phyloP scores from a whole-genome alignment of 805 yeast genomes.

The Brettanomyces nanus region DNA sequence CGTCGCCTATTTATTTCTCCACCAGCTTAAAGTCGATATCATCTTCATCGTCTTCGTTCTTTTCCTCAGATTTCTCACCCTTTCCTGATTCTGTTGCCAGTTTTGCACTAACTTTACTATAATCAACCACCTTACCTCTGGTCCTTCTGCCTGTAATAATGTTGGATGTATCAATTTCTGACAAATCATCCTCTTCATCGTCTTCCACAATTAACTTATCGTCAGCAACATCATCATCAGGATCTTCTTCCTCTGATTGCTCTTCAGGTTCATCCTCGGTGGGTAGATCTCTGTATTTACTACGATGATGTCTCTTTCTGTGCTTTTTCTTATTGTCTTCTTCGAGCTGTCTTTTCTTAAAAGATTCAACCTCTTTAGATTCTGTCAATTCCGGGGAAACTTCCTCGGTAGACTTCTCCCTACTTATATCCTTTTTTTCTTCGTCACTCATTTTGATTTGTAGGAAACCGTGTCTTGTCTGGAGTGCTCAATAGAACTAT shows the following conservation, averaged over 20 bases:
- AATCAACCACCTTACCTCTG: slow-evolving; percentile 82
- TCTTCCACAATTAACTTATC: slow-evolving; percentile 50
- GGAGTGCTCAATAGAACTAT: no score
- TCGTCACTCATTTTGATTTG: slow-evolving; percentile 3
- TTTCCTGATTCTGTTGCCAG: slow-evolving; percentile 39
- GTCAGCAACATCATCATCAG: slow-evolving; percentile 39
- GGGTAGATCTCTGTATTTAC: slow-evolving; percentile 16
- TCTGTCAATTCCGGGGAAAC: slow-evolving; percentile 4
- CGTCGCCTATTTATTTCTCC: no score
- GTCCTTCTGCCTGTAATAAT: slow-evolving; percentile 86
- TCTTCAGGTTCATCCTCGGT: slow-evolving; percentile 15
- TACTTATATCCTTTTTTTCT: neutral
- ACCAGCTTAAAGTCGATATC: slow-evolving; percentile 45
- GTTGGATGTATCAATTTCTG: slow-evolving; percentile 74
- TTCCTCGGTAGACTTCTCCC: neutral
- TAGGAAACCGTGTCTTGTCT: no score
- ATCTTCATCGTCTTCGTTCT: slow-evolving; percentile 31
- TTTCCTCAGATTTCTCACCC: slow-evolving; percentile 37
- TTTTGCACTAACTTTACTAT: slow-evolving; percentile 69
- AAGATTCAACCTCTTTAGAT: neutral
- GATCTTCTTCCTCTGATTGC: slow-evolving; percentile 18
- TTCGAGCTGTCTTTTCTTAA: neutral
- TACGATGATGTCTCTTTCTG: slow-evolving; percentile 16
- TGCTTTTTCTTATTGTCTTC: slow-evolving; percentile 10
- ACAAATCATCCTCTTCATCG: slow-evolving; percentile 68